These are phyloP conservation scores for Saccharata proteae DNA, from an alignment of 2,329 filamentous ascomycete genomes.

Conservation along the genomic window DNA sequence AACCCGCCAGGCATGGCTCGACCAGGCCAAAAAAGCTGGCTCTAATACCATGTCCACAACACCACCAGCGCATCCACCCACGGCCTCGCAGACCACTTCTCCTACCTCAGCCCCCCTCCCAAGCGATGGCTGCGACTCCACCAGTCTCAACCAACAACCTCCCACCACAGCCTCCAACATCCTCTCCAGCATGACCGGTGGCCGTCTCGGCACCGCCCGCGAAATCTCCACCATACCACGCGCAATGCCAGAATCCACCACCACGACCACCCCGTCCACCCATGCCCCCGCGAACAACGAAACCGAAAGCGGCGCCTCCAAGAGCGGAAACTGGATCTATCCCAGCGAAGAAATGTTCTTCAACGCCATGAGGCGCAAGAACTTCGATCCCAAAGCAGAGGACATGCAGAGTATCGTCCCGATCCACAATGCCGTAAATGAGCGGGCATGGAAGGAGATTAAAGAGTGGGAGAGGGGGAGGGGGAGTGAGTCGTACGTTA, in stretches of 20 bases:
- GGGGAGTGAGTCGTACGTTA: conserved; percentile 43
- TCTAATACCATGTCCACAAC: conserved; percentile 21
- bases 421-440: conserved; percentile 97
- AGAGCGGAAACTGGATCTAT: conserved; percentile 89
- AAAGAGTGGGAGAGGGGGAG: conserved; percentile 68
- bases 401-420: conserved; percentile 91
- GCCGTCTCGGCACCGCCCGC: conserved; percentile 44
- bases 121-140: conserved; percentile 26
- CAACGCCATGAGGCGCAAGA: conserved; percentile 88
- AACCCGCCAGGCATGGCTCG: conserved; percentile 76
- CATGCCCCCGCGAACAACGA: conserved; percentile 57
- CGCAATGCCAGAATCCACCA: conserved; percentile 25
- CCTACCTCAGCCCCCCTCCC: conserved; percentile 4
- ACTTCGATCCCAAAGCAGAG: conserved; percentile 53
- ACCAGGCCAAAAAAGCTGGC: conserved; percentile 42
- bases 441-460: conserved; percentile 90
- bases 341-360: conserved; percentile 97
- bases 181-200: conserved; percentile 7
- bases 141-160: conserved; percentile 13
- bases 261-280: conserved; percentile 15
- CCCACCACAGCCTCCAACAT: conserved; percentile 11
- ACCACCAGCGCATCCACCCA: conserved; percentile 17
- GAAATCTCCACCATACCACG: conserved; percentile 65
- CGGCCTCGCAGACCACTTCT: conserved; percentile 10
- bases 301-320: conserved; percentile 53